A percentile compares a stretch with the other conserved stretches of the same genome.
phyloP scores from a whole-genome alignment of 176 grass and related monocot species.

The Aegilops sharonensis region DNA sequence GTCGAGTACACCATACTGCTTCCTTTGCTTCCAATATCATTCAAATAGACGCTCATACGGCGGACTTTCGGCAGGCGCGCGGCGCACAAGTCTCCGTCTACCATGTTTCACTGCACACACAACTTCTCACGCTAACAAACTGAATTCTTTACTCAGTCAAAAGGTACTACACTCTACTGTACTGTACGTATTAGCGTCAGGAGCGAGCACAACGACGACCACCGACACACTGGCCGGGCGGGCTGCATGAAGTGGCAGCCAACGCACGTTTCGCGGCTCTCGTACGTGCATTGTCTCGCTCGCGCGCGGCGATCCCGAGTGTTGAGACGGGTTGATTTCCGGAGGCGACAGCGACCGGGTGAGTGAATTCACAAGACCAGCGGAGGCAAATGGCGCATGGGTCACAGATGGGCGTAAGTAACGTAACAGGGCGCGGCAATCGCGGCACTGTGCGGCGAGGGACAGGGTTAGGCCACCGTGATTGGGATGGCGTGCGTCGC shows the following conservation, averaged over 20 bases:
- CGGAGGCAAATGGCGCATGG: not conserved
- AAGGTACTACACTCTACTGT: too few species aligned
- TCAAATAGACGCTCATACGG: not conserved
- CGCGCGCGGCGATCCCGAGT: not conserved
- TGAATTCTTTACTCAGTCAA: too few species aligned
- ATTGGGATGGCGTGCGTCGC: not conserved
- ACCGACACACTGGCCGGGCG: conserved; percentile 15
- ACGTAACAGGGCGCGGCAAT: not conserved
- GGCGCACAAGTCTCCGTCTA: not conserved
- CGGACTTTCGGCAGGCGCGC: conserved; percentile 16
- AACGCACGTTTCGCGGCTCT: not conserved
- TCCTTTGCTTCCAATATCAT: conserved; percentile 39
- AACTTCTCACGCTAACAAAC: not conserved
- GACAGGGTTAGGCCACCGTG: conserved; percentile 15
- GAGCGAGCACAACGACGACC: not conserved
- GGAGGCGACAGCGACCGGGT: not conserved
- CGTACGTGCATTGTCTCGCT: not conserved
- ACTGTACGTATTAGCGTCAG: not conserved
- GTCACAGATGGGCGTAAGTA: not conserved
- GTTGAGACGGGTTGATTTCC: not conserved
- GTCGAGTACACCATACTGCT: not conserved
- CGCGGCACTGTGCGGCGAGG: conserved; percentile 1
- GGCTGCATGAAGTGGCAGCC: not conserved
- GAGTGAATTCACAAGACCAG: not conserved
- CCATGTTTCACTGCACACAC: not conserved